A percentile compares a stretch with the other conserved stretches of the same genome.
Evolutionary conservation across 345 rosid genomes (phyloP).

Genomic region (Draba incana): DNA sequence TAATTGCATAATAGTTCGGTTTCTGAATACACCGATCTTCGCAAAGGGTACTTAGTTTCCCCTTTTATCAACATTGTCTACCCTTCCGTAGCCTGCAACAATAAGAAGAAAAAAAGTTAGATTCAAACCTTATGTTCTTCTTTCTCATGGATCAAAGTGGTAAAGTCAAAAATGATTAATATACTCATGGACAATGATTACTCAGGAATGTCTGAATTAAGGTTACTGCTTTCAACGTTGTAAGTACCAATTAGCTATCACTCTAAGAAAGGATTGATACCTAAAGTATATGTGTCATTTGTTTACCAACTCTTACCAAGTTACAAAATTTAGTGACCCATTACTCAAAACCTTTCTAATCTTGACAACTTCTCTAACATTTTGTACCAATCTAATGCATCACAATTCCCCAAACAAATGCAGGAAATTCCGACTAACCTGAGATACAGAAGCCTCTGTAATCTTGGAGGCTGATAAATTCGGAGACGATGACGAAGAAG

Average conservation of each 20-base stretch:
- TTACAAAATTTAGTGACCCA: no score
- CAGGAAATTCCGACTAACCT: conserved; percentile 43
- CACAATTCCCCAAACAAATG: not conserved
- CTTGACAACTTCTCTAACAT: not conserved
- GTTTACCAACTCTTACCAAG: no score
- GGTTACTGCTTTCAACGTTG: no score
- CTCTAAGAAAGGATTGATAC: no score
- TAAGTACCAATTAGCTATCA: no score
- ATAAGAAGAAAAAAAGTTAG: not conserved
- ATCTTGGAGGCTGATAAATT: conserved; percentile 46
- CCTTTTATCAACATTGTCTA: not conserved
- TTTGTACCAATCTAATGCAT: not conserved
- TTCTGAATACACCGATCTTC: conserved; percentile 8
- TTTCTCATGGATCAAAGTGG: not conserved
- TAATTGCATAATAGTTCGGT: conserved; percentile 7
- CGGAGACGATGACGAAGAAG: conserved; percentile 44
- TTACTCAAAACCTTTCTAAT: not conserved
- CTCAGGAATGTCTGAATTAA: not conserved
- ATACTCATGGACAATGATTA: not conserved
- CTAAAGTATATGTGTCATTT: no score
- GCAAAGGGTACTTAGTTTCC: conserved; percentile 15
- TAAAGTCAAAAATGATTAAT: not conserved
- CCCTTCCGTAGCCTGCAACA: conserved; percentile 31
- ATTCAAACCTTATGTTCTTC: not conserved
- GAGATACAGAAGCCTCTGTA: conserved; percentile 46